Evolutionary conservation across 768 basidiomycete species (phyloP).

Genomic region (Tubosaeta sp.): DNA sequence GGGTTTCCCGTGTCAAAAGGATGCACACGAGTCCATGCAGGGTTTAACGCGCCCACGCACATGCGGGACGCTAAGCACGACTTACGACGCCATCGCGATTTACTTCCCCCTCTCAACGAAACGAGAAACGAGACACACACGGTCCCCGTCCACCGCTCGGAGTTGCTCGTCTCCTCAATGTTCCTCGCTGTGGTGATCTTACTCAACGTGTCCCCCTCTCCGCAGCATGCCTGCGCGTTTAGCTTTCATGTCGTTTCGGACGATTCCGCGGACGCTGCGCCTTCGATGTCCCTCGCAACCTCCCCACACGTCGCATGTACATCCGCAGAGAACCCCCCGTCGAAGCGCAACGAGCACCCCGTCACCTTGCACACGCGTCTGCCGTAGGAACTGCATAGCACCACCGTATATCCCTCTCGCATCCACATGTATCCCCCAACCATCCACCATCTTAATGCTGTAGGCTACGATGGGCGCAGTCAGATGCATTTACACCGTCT

Average conservation of each 20-base stretch:
- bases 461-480: not conserved
- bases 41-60: not conserved
- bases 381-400: too few relatives aligned
- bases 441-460: not conserved
- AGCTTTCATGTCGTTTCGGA: slow-evolving; percentile 58
- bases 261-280: slow-evolving; percentile 44
- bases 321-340: slow-evolving; percentile 39
- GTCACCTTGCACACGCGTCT: slow-evolving; percentile 22
- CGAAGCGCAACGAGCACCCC: not conserved
- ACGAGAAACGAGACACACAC: not conserved
- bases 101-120: not conserved
- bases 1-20: not conserved
- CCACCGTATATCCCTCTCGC: too few relatives aligned
- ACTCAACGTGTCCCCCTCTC: slow-evolving; percentile 2
- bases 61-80: not conserved
- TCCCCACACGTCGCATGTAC: slow-evolving; percentile 38
- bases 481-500: not conserved
- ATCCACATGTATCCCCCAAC: too few relatives aligned
- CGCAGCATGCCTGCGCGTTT: slow-evolving; percentile 44
- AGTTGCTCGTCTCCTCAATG: not conserved
- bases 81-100: not conserved
- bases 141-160: not conserved
- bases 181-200: not conserved
- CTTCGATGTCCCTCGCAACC: slow-evolving; percentile 36
- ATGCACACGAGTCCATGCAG: not conserved